Evolutionary conservation across 169 alveolate species (phyloP), one percentile per base, ranked within the genome.

Genomic region (Ophryocystis elektroscirrha): DNA sequence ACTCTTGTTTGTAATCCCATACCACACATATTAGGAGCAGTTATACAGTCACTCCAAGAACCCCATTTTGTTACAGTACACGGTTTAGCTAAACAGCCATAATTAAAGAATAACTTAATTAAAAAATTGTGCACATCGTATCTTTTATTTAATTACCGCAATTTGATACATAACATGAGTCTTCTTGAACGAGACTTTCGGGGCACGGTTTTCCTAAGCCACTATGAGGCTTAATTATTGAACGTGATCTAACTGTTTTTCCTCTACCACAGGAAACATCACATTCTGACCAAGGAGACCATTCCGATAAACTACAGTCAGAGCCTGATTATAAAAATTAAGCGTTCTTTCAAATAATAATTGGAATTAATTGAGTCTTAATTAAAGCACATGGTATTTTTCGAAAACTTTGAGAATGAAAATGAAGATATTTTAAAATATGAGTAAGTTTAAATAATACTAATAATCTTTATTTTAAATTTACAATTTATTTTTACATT

Each of bases 201-300:
- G n/a, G n/a, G n/a, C n/a, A n/a, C n/a, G n/a, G n/a, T n/a, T n/a
- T n/a, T n/a, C n/a, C n/a, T n/a, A n/a, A n/a, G n/a, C n/a, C n/a
- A n/a, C n/a, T n/a, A n/a, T n/a, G n/a, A n/a, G n/a, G n/a, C n/a
- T n/a, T n/a, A n/a, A n/a, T n/a, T n/a, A n/a, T n/a, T n/a, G n/a
- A n/a, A 44, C 65, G 37, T 2, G 52, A 39, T 12, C 55, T 32
- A 19, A 57, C 20, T 23, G 49, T 59, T 18, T 15, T 38, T 5
- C 65, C 65, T 15, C 28, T 15, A 35, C 20, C 27, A 12, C 65
- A 57, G 15, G 56, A 50, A 6, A 61, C 29, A 20, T 54, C 42
- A 16, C 65, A 57, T 0, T 51, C 63, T 18, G 55, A 49, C 65
- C 65, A 57, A 2, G 39, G 48, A 5, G 65, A 57, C 65, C 65